Base-by-base conservation (phyloP, 1,284 basidiomycete species). In the Ustilago trichophora region DNA sequence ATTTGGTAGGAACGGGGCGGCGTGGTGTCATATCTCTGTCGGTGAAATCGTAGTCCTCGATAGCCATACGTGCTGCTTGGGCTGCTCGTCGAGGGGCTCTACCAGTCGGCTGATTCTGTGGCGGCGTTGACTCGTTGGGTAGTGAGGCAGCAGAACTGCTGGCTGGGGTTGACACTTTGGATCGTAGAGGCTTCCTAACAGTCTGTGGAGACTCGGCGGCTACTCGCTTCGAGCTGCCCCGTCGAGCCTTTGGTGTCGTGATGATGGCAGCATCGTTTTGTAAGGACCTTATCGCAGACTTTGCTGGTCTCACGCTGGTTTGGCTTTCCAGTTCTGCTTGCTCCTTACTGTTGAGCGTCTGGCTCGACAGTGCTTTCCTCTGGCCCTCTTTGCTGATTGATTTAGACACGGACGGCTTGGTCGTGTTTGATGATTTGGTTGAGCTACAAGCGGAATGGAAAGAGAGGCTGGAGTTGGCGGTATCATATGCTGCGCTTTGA, bases 21-120 rank as follows among this genome's bases (percentile, higher is more conserved):
- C 64, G 49, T 4, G 64, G 64, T 3, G 64, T 67, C 64, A 60
- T 53, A 38, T 67, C 64, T 31, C 64, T 50, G 19, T 67, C 64
- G 40, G 64, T 46, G 16, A 67, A 67, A 36, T 67, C 64, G 33
- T 67, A 67, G 41, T 67, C 64, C 16, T 60, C 38, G 41, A 67
- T 67, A 2, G 64, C 64, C 48, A 52, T 38, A 13, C 52, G 57
- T 19, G 64, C 64, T 18, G 56, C 57, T 46, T 67, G 56, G 1
- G 64, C 64, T 15, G 64, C 64, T 36, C 57, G 43, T 13, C 64
- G 64, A n/a, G 56, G 53, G 21, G 52, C 41, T n/a, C 62, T 35
- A 10, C 41, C 55, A 13, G 31, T 15, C 12, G 54, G 36, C 26
- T 49, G 54, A 21, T 4, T 38, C 2, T 45, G 40, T 4, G 55